Evolutionary conservation across 1,284 basidiomycete genomes (phyloP), one percentile per base, ranked within the genome.

Genomic region (Sanguinoderma infundibulare): DNA sequence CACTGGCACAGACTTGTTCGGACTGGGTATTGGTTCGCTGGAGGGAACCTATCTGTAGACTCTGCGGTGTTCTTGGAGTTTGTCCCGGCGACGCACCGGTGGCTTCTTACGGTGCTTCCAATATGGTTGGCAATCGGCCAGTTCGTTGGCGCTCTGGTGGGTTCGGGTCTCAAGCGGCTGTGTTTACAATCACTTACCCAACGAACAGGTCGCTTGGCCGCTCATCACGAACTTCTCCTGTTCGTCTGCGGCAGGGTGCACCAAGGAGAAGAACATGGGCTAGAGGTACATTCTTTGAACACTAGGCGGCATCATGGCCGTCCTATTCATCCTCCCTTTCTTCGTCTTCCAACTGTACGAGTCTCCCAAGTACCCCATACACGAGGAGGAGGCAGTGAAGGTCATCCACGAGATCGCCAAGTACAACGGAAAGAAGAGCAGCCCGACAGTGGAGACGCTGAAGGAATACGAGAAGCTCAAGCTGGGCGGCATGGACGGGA

Each of bases 21-120:
- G n/a, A n/a, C n/a, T n/a, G n/a, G n/a, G n/a, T n/a, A n/a, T n/a
- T n/a, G n/a, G n/a, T n/a, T n/a, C n/a, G n/a, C 87, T 1, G 92
- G 83, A 42, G 86, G 87, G n/a, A 90, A 90, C 68, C 71, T 89
- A 47, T 87, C 91, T 1, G 90, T 94, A 6, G 91, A 94, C 72
- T 89, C 89, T 17, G 86, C 90, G 0, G 87, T 94, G 50, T 91
- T 91, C 70, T 79, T 94, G 17, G 85, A 87, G 65, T 83, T 87
- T 59, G 70, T 85, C 3, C 87, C 86, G 0, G 82, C 80, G 0
- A 81, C 80, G 3, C 84, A 86, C 66, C 87, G 87, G 66, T 89
- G 84, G 63, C 75, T 88, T 1, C 74, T 88, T 40, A 87, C 86
- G 0, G 75, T 87, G 12, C 79, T 89, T 62, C 84, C 86, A 0